Conservation (phyloP, 148 eudicot genomes). For the Spergularia marina region DNA sequence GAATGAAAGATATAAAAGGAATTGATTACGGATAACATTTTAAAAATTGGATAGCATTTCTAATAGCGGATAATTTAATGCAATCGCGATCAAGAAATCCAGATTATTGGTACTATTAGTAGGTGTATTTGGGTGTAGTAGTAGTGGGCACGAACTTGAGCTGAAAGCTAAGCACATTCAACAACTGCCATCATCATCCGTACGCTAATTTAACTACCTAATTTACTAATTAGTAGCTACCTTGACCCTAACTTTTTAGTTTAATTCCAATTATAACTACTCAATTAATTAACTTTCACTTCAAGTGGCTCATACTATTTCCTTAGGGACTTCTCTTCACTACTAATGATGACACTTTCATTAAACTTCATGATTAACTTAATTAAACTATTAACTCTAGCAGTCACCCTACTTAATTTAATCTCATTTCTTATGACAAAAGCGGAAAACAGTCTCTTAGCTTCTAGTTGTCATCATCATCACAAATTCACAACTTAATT, state of each 20-base stretch:
- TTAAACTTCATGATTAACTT: slow-evolving; percentile 9
- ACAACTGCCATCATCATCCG: slow-evolving; percentile 12
- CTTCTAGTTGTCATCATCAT: slow-evolving; percentile 32
- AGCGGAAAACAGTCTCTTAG: slow-evolving; percentile 14
- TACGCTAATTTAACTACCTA: slow-evolving; percentile 15
- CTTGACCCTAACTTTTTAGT: slow-evolving; percentile 12
- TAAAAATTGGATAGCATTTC: no score
- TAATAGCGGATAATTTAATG: no score
- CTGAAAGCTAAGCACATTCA: slow-evolving; percentile 19
- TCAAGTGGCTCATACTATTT: slow-evolving; percentile 22
- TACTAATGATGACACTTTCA: slow-evolving; percentile 18
- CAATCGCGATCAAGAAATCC: no score
- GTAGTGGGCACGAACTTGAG: slow-evolving; percentile 2
- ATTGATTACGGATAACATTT: no score
- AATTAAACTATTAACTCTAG: slow-evolving; percentile 11
- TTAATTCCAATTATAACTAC: neutral
- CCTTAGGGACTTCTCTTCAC: slow-evolving; percentile 23
- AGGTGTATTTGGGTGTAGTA: no score
- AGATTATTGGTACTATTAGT: no score
- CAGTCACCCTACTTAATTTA: slow-evolving; percentile 18
- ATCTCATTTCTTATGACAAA: slow-evolving; percentile 21
- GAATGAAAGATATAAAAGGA: no score
- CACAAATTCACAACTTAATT: slow-evolving; percentile 3
- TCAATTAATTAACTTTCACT: slow-evolving; percentile 18
- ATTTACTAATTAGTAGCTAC: slow-evolving; percentile 18